Base-by-base conservation (phyloP, 257 asterid genomes). In the Anisodus tanguticus region DNA sequence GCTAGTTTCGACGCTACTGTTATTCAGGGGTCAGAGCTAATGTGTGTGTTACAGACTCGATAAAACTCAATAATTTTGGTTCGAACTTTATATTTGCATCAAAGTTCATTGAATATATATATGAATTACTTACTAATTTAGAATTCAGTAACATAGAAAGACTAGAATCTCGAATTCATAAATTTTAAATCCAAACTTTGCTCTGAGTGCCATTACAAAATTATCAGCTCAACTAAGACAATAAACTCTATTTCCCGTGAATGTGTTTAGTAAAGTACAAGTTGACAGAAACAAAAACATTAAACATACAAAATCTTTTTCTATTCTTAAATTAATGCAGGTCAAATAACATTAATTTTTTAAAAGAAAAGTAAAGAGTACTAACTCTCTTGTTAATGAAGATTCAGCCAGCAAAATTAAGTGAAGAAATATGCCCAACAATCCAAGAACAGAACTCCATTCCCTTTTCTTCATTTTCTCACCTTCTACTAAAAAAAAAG, bases 361-460 rank as follows among this genome's bases (percentile, higher is more conserved):
- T 22, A 0, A 58, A 26, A 49, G 39, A 17, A 47, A 35, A 55
- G 57, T 59, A 9, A 17, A 70, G 83, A 84, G 51, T 22, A 89
- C 89, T 86, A 87, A 91, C 92, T 89, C 88, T 47, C 83, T 86
- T 89, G 81, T 88, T 80, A 78, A 83, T 45, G 88, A 78, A 85
- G 87, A 91, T 68, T 88, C 86, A n/a, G 84, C 35, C 57, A 89
- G 79, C 84, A 90, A 60, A 74, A 86, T 54, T 1, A 84, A 53
- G 22, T 86, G 93, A 81, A 91, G 88, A 59, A 90, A 64, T 84
- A 88, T 64, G 41, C 86, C 69, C 26, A 89, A 0, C 63, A 82
- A 85, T 63, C 86, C 81, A 41, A 88, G 62, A 51, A 84, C 66
- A 51, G 16, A 86, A 6, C 85, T 83, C 85, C 88, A 74, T 85